Evolutionary conservation across 2,329 filamentous ascomycete genomes (phyloP), one percentile per base, ranked within the genome.

Genomic region (Fusarium musae): DNA sequence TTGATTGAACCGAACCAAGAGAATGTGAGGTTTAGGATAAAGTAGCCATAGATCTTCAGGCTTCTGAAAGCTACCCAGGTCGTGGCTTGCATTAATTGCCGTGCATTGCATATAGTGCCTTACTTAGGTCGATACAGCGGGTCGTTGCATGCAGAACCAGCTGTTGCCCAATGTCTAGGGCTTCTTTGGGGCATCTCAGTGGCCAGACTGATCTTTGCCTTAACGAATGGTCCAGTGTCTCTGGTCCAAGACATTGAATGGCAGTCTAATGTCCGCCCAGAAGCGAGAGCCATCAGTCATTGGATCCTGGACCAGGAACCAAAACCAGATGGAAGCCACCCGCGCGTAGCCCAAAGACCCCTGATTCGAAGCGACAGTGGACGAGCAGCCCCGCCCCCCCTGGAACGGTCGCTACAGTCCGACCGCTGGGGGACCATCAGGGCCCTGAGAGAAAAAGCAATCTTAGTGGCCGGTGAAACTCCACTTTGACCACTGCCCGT

Each of bases 71-170:
- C 39, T 47, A 68, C 59, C 52, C 50, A 59, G 59, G 60, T 62
- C 63, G 73, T 75, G 66, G 62, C 69, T 77, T 63, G 75, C 69
- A 77, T 76, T 73, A 70, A 67, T 67, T 67, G 63, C 63, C 42
- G 32, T 67, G 64, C 66, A 76, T 77, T 75, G 75, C 73, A 77
- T 77, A 73, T 67, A 67, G 64, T 67, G 64, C 53, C 47, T 61
- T 61, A 52, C 34, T 52, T 67, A 52, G 63, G 60, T 36, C 37
- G 15, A 32, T 43, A 53, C 32, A 43, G 66, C 57, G 69, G 72
- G 65, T 62, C 61, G 63, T 75, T 61, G 58, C 70, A 73, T 67
- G 67, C 54, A 59, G 58, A 59, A 44, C 49, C 54, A 63, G 36
- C 50, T 30, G 40, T 46, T 56, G 36, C 54, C 59, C 54, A 66